Evolutionary conservation across 371 early-diverging fungal genomes (phyloP).

Genomic region (Mortierella sp.): DNA sequence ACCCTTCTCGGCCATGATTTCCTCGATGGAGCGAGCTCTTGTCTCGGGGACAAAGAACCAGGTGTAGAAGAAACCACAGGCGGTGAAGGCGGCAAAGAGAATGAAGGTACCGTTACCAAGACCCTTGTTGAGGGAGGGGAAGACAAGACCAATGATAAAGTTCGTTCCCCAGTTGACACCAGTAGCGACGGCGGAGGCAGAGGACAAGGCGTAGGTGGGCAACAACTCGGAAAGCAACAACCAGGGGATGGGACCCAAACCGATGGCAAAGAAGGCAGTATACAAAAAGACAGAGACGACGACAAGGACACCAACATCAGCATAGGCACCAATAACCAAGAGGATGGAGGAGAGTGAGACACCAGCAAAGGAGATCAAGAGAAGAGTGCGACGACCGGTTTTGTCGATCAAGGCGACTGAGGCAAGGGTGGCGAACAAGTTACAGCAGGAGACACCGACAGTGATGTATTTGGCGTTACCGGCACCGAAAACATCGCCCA

Average conservation of each 20-base stretch:
- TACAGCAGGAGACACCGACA: conserved; percentile 66
- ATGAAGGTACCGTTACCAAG: conserved; percentile 81
- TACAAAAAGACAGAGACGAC: conserved; percentile 83
- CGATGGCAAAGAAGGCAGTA: conserved; percentile 86
- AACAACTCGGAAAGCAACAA: conserved; percentile 81
- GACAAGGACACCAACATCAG: conserved; percentile 69
- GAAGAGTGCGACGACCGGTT: conserved; percentile 80
- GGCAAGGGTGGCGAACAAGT: conserved; percentile 69
- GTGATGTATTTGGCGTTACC: conserved; percentile 65
- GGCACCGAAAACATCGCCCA: conserved; percentile 62
- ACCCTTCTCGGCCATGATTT: conserved; percentile 62
- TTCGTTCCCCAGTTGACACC: conserved; percentile 81
- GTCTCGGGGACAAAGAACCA: conserved; percentile 89
- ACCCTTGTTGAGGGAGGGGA: conserved; percentile 72
- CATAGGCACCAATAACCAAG: conserved; percentile 70
- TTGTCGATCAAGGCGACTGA: conserved; percentile 77
- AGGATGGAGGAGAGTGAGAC: conserved; percentile 69
- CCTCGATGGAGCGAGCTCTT: conserved; percentile 78
- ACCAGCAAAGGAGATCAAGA: conserved; percentile 75
- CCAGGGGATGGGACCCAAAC: conserved; percentile 90
- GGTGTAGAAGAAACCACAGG: conserved; percentile 69
- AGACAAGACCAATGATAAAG: conserved; percentile 77
- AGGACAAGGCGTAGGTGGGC: conserved; percentile 75
- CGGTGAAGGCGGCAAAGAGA: conserved; percentile 74
- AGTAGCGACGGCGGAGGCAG: conserved; percentile 75